Percentiles rank a stretch among this genome's conserved stretches.
Conservation (phyloP, 768 basidiomycete genomes). For the Galerina marginata region DNA sequence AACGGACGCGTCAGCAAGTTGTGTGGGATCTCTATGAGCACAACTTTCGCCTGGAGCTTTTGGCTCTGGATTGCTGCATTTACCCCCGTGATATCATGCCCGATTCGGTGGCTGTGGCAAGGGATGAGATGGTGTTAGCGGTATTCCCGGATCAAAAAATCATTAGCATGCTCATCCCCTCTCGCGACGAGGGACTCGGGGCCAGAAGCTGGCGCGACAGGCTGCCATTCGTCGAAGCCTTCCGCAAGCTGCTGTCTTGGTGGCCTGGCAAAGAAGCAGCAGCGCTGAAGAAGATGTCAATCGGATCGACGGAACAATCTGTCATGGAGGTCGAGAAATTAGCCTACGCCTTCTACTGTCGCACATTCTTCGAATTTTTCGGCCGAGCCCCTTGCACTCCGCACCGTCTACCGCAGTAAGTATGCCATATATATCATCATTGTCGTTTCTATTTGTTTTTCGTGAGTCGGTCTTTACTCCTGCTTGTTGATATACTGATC, state of each 20-base stretch:
- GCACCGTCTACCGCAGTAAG: neutral
- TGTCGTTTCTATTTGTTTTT: neutral
- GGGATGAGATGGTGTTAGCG: slow-evolving; percentile 5
- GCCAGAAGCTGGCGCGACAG: slow-evolving; percentile 8
- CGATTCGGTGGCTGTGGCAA: neutral
- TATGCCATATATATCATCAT: neutral
- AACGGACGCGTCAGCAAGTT: neutral
- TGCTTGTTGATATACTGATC: no score
- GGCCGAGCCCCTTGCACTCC: slow-evolving; percentile 11
- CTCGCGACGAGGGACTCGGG: slow-evolving; percentile 2
- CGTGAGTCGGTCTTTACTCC: neutral
- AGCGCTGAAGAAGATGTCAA: neutral
- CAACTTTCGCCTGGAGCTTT: slow-evolving; percentile 20
- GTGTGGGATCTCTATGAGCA: slow-evolving; percentile 21
- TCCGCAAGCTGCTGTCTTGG: neutral
- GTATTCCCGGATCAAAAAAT: neutral
- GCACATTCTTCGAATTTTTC: slow-evolving; percentile 11
- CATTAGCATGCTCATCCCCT: neutral
- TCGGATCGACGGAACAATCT: neutral
- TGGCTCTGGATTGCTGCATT: slow-evolving; percentile 13
- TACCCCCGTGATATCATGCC: neutral
- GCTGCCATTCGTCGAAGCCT: slow-evolving; percentile 6
- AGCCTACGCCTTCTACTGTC: slow-evolving; percentile 15
- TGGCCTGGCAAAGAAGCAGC: neutral
- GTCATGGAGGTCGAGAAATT: slow-evolving; percentile 8